Base-by-base conservation (phyloP, 441 rosid genomes). In the Theobroma grandiflorum region DNA sequence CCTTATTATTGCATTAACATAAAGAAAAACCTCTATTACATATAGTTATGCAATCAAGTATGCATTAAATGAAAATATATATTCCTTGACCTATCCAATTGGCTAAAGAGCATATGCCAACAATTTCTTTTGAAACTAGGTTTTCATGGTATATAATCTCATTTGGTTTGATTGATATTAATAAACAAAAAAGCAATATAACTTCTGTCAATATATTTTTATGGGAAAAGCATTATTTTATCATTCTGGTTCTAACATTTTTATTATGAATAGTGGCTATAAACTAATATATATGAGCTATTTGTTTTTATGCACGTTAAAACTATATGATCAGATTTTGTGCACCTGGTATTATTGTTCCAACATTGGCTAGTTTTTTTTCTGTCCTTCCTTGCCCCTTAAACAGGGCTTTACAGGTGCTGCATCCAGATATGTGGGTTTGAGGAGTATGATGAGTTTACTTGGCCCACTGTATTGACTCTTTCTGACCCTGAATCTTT, bases 331-430 rank as follows among this genome's bases (percentile, higher is more conserved):
- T n/a, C 11, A 53, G 18, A 22, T 73, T 62, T 52, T 68, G 42
- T 49, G 64, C 50, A 35, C 18, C 3, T 55, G 43, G 75, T 50
- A 50, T 53, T 55, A 55, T 58, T 42, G 53, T 58, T 58, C 31
- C 53, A 35, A 53, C 43, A 52, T 72, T 26, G 8, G 35, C 22
- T 33, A 15, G 50, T 49, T 4, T 31, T 31, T 20, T 40, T 55
- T 71, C 62, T 49, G 31, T 8, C 22, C 22, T 68, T 40, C 3
- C 11, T 49, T 53, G 20, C 20, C 33, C 40, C 80, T 20, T 53
- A 52, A 74, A 77, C 94, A 96, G 98, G 99, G 98, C 65, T 86
- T 96, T 49, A 87, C 93, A 47, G 92, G 97, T 81, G 97, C 98
- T 80, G 92, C 98, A 73, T 84, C 98, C 76, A 91, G 91, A 93